Evolutionary conservation across 352 stramenopile genomes (phyloP), one percentile per base, ranked within the genome.

Genomic region (Pythium aphanidermatum): DNA sequence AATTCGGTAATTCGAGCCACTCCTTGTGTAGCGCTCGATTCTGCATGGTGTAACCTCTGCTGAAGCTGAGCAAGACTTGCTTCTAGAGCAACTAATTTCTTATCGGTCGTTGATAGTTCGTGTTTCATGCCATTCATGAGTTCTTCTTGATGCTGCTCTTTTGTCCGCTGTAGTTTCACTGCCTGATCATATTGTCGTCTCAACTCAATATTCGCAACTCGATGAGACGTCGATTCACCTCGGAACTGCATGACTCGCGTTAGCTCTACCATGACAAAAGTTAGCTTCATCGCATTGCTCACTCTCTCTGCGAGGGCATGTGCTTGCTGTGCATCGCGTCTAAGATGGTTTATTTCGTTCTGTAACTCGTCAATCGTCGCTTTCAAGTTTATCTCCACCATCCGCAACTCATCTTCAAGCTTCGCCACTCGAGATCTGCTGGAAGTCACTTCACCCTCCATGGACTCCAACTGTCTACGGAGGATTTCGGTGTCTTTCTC

Each of bases 401-500:
- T n/a, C n/a, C n/a, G n/a, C n/a, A 20, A 9, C 20, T 47, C 24
- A 11, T 27, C 16, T 14, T 34, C 29, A 34, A 34, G 29, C 14
- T n/a, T n/a, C n/a, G n/a, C n/a, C n/a, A n/a, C n/a, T n/a, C n/a
- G n/a, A n/a, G n/a, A n/a, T n/a, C n/a, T 34, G 29, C 29, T 34
- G 29, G 29, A 34, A n/a, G n/a, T n/a, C n/a, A n/a, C n/a, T 14
- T 51, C 29, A 5, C 2, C 12, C 2, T 56, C 46, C 8, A 56
- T 11, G 0, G 20, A 33, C 11, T 46, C 26, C 14, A 70, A 61
- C 33, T 82, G 74, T 3, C 54, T 55, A 23, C 66, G 65, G 19
- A 74, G 43, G 21, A 66, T 53, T 30, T 87, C 75, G 16, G 57
- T 60, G 41, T 85, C 73, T 35, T 79, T 76, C 42, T 85, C 75